phyloP scores from a whole-genome alignment of 2,329 filamentous ascomycete species.

The Aschersonia sp. region DNA sequence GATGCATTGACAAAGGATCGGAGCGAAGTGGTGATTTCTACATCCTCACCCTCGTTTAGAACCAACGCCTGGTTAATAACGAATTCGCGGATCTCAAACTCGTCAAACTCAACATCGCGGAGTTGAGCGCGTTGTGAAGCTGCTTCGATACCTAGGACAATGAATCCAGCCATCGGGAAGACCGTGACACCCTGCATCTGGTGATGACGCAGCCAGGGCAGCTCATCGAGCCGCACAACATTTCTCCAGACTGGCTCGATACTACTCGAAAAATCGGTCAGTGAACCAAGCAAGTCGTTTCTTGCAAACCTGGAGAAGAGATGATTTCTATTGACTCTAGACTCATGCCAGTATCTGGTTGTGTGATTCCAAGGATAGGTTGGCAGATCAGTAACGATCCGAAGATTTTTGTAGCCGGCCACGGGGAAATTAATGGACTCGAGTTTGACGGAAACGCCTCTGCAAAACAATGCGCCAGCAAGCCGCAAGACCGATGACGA shows the following conservation, averaged over 20 bases:
- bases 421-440: conserved; percentile 21
- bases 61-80: neutral
- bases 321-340: conserved; percentile 10
- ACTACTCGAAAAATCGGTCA: conserved; percentile 8
- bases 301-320: conserved; percentile 6
- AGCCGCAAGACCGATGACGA: neutral
- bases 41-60: neutral
- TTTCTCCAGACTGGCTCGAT: conserved; percentile 17
- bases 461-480: neutral
- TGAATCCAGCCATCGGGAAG: conserved; percentile 20
- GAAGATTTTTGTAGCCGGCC: neutral
- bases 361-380: conserved; percentile 16
- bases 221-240: conserved; percentile 12
- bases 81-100: neutral
- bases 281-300: conserved; percentile 13
- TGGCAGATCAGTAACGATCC: conserved; percentile 9
- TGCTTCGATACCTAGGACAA: conserved; percentile 17
- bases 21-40: neutral
- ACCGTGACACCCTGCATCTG: conserved; percentile 13
- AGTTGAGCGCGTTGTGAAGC: neutral
- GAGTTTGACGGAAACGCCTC: conserved; percentile 24
- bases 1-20: neutral
- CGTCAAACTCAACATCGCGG: neutral
- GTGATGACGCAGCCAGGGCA: conserved; percentile 20
- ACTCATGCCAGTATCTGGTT: conserved; percentile 13